Percentiles rank a stretch among this genome's conserved stretches.
These are phyloP conservation scores for Heritiera littoralis DNA, from an alignment of 345 rosid species.

Conservation along the genomic window DNA sequence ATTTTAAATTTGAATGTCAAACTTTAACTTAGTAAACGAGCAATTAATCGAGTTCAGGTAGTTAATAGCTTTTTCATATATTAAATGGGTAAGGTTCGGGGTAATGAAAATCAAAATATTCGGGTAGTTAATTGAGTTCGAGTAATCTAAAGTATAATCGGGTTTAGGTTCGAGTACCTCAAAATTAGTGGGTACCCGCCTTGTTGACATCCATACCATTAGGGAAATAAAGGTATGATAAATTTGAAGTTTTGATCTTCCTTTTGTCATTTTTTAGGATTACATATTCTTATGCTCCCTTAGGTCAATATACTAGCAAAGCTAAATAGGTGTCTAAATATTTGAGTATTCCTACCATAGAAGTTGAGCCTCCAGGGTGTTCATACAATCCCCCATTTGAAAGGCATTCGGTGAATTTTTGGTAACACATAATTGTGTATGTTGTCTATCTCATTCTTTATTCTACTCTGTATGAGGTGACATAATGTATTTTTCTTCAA, in stretches of 20 bases:
- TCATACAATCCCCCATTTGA: conserved; percentile 79
- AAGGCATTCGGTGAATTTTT: conserved; percentile 61
- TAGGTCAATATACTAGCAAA: conserved; percentile 47
- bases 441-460: not conserved
- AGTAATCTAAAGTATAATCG: no score
- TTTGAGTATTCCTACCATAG: conserved; percentile 79
- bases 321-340: conserved; percentile 49
- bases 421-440: not conserved
- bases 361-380: conserved; percentile 87
- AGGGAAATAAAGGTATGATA: conserved; percentile 64
- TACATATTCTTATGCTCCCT: conserved; percentile 14
- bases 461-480: not conserved
- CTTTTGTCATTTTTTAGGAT: not conserved
- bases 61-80: no score
- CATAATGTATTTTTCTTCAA: not conserved
- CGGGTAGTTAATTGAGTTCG: no score
- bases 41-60: no score
- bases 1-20: no score
- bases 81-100: no score
- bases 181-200: no score
- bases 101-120: no score
- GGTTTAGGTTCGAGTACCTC: no score
- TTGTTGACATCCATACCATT: not conserved
- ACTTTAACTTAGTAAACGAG: no score
- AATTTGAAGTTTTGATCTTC: not conserved